These are phyloP conservation scores for Diaporthe citriasiana DNA, from an alignment of 2,329 filamentous ascomycete species.

Conservation along the genomic window DNA sequence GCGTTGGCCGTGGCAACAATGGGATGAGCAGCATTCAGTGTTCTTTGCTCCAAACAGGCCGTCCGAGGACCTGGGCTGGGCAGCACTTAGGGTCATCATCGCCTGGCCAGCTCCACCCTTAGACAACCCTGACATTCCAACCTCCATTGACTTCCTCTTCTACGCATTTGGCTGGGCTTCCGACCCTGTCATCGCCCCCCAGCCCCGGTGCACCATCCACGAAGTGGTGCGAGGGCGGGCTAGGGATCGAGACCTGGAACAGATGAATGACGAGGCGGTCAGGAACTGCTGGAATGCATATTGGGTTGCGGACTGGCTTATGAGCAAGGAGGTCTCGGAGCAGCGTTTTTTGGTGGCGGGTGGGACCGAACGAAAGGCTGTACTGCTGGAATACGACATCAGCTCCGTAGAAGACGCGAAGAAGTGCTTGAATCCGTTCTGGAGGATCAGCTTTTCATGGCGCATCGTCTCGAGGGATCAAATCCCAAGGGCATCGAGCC, in stretches of 20 bases:
- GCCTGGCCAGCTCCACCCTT: background rate
- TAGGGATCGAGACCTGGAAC: slow-evolving; percentile 25
- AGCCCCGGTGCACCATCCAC: slow-evolving; percentile 28
- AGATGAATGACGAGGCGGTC: slow-evolving; percentile 35
- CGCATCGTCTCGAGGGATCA: background rate
- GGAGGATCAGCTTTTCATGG: slow-evolving; percentile 24
- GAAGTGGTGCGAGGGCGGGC: slow-evolving; percentile 20
- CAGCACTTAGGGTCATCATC: slow-evolving; percentile 24
- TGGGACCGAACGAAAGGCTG: background rate
- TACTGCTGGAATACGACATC: slow-evolving; percentile 2
- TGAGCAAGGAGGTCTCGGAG: background rate
- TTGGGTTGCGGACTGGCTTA: slow-evolving; percentile 17
- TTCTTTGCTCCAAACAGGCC: slow-evolving; percentile 1
- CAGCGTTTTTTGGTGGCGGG: slow-evolving; percentile 13
- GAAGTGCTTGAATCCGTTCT: slow-evolving; percentile 9
- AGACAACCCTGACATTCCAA: background rate
- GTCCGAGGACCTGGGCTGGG: slow-evolving; percentile 29
- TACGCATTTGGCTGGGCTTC: slow-evolving; percentile 33
- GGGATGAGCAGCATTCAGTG: slow-evolving; percentile 29
- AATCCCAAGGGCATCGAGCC: background rate
- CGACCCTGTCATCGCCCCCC: background rate
- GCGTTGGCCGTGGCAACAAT: slow-evolving; percentile 36
- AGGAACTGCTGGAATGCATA: slow-evolving; percentile 31
- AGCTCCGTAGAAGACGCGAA: background rate
- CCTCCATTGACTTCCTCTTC: slow-evolving; percentile 26